These are phyloP conservation scores for Candida tropicalis DNA, from an alignment of 1,139 yeast genomes.

Conservation along the genomic window DNA sequence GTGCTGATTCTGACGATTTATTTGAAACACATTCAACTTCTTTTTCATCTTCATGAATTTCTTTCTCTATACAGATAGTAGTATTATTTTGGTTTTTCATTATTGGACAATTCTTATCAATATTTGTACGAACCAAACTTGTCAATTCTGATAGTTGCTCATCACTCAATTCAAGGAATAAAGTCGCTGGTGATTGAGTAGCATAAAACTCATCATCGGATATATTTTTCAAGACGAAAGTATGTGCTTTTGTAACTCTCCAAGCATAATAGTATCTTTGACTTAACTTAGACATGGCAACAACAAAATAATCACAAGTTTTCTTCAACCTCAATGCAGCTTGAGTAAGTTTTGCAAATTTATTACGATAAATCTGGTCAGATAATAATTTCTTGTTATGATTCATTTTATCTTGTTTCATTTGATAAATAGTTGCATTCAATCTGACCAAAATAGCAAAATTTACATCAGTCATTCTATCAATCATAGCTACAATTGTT, in stretches of 20 bases:
- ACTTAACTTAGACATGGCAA: conserved; percentile 32
- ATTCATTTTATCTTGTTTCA: conserved; percentile 20
- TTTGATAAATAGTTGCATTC: conserved; percentile 24
- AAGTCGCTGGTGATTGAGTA: conserved; percentile 4
- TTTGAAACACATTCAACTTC: not conserved
- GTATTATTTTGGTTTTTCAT: conserved; percentile 7
- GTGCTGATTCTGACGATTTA: not conserved
- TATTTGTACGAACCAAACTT: conserved; percentile 24
- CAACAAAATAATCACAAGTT: not conserved
- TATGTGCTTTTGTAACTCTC: conserved; percentile 42
- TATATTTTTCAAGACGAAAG: conserved; percentile 28
- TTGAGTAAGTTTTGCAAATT: conserved; percentile 24
- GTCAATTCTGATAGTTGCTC: conserved; percentile 33
- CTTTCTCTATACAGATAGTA: too few relatives aligned
- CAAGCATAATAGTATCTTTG: conserved; percentile 48
- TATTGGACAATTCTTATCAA: conserved; percentile 17
- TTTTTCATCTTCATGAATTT: too few relatives aligned
- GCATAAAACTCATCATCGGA: conserved; percentile 27
- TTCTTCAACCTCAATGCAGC: conserved; percentile 7
- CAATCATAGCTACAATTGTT: conserved; percentile 29
- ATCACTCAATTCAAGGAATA: conserved; percentile 13
- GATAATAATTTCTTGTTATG: conserved; percentile 18
- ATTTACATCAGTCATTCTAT: conserved; percentile 32
- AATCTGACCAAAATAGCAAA: conserved; percentile 24
- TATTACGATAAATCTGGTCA: conserved; percentile 19